Percentiles rank a stretch among this genome's conserved stretches.
These are phyloP conservation scores for Aspergillus oerlinghausenensis DNA, from an alignment of 2,329 filamentous ascomycete genomes.

Conservation along the genomic window DNA sequence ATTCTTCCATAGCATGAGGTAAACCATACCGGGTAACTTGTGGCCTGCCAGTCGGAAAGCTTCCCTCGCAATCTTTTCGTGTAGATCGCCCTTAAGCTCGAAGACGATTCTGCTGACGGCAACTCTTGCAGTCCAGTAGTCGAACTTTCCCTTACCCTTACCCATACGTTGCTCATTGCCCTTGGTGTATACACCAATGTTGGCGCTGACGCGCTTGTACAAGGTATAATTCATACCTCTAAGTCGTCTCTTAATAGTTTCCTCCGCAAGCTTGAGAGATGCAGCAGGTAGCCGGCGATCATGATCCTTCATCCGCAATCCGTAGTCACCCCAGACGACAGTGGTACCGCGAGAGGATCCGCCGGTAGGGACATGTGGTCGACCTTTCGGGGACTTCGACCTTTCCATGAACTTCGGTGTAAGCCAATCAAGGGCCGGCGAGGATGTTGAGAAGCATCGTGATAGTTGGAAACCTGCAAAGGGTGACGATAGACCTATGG, in stretches of 20 bases:
- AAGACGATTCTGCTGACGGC: slow-evolving; percentile 89
- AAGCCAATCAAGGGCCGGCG: slow-evolving; percentile 65
- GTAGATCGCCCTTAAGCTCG: slow-evolving; percentile 83
- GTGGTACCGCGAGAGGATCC: slow-evolving; percentile 91
- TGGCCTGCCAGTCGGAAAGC: slow-evolving; percentile 90
- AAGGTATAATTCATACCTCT: slow-evolving; percentile 88
- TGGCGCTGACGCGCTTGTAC: slow-evolving; percentile 86
- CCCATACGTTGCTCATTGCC: slow-evolving; percentile 99
- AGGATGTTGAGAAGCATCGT: slow-evolving; percentile 71
- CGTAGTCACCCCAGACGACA: slow-evolving; percentile 93
- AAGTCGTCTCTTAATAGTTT: slow-evolving; percentile 83
- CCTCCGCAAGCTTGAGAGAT: slow-evolving; percentile 85
- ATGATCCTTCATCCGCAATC: slow-evolving; percentile 87
- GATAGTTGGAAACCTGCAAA: slow-evolving; percentile 36
- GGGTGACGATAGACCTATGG: slow-evolving; percentile 24
- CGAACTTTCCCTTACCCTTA: slow-evolving; percentile 96
- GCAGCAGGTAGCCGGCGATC: slow-evolving; percentile 83
- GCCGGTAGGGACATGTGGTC: slow-evolving; percentile 81
- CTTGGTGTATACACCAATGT: slow-evolving; percentile 90
- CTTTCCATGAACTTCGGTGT: slow-evolving; percentile 73
- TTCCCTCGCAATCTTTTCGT: slow-evolving; percentile 91
- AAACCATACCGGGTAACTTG: slow-evolving; percentile 77
- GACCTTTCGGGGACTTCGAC: slow-evolving; percentile 84
- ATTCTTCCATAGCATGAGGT: slow-evolving; percentile 1
- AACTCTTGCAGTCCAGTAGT: slow-evolving; percentile 90